Evolutionary conservation across 371 early-diverging fungal genomes (phyloP), one percentile per base, ranked within the genome.

Genomic region (Syncephalastrum contaminatum): DNA sequence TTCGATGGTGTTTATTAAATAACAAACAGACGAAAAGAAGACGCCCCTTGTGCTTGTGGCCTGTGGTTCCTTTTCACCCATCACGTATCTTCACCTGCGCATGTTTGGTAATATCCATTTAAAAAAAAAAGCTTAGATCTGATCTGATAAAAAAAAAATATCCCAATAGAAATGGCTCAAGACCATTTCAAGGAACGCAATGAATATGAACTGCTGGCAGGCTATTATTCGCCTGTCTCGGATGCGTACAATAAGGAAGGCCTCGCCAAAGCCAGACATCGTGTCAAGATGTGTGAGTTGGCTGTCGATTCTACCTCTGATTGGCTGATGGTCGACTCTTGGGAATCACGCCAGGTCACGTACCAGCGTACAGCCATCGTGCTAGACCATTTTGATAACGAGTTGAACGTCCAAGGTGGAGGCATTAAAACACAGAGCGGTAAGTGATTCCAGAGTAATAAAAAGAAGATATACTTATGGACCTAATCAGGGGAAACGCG

Each of bases 21-120:
- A 10, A 3, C 7, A 30, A 1, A 30, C 12, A 90, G 95, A 94
- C 67, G 82, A 87, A n/a, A 75, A 67, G 48, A 92, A 92, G 64
- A 84, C 70, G n/a, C 98, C 99, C 5, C 70, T 97, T 14, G 95
- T 97, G 6, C 74, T 97, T 13, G 92, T 98, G 13, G 97, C 94
- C 1, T 98, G 99, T 64, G 99, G 99, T 1, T 97, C 97, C 1
- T 98, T 88, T 69, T 95, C 96, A 1, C 99, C 99, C 4, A 89
- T 98, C 39, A 98, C 99, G 2, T 95, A 96, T 72, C 83, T 97
- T 22, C 99, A 98, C 63, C 77, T 98, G 58, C 87, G 99, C 56
- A 95, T 98, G 93, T 97, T 98, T 81, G 98, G 96, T 96, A 86
- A 68, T 30, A 30, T 30, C 36, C 36, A 30, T 30, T 30, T 3